These are phyloP conservation scores for Phalaenopsis aphrodite DNA, from an alignment of 106 monocot genomes.

Conservation along the genomic window DNA sequence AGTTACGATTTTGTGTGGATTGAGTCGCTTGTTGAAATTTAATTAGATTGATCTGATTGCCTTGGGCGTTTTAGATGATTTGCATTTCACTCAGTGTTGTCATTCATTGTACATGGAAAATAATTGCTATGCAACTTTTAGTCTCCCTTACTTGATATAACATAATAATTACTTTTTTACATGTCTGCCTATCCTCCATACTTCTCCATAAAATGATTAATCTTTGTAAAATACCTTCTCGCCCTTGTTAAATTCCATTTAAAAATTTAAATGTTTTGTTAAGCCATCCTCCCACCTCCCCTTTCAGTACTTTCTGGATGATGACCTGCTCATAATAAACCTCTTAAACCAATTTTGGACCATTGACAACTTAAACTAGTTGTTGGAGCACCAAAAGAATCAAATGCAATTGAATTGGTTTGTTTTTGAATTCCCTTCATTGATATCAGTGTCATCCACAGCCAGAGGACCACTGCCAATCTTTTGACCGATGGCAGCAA, in stretches of 20 bases:
- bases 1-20: neutral
- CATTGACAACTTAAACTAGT: no score
- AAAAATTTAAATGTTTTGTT: neutral
- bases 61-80: neutral
- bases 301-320: neutral
- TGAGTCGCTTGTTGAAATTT: neutral
- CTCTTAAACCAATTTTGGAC: no score
- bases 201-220: neutral
- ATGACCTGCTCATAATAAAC: no score
- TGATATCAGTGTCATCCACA: no score
- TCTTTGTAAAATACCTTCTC: neutral
- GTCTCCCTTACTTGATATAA: neutral
- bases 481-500: no score
- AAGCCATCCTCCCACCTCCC: neutral
- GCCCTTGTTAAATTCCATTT: neutral
- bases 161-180: neutral
- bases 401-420: no score
- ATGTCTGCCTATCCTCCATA: neutral
- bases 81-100: neutral
- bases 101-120: neutral
- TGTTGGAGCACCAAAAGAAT: no score
- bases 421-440: no score
- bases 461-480: no score
- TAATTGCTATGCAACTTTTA: neutral
- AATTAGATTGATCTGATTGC: conserved; percentile 3